These are phyloP conservation scores for Saccharomycopsis babjevae DNA, from an alignment of 805 yeast species.

Conservation along the genomic window DNA sequence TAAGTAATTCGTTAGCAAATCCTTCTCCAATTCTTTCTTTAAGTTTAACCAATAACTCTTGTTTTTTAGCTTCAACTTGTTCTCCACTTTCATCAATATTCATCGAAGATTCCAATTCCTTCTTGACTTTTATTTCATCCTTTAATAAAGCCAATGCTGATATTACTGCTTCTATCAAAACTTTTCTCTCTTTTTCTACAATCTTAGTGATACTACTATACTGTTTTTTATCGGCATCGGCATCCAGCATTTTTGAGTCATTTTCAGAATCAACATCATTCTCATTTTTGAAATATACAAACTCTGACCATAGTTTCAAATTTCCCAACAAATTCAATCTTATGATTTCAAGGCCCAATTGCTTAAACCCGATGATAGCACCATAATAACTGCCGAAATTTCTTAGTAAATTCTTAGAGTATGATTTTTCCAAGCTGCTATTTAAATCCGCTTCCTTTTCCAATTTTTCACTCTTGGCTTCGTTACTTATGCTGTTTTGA, in stretches of 20 bases:
- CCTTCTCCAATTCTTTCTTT: constrained; percentile 50
- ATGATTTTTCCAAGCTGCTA: constrained; percentile 4
- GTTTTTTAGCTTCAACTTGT: not conserved
- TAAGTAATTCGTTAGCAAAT: constrained; percentile 40
- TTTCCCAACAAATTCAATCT: constrained; percentile 79
- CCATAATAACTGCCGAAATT: constrained; percentile 81
- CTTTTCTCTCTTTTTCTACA: constrained; percentile 36
- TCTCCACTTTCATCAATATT: constrained; percentile 25
- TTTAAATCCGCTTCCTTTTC: not conserved
- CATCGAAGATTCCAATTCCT: not conserved
- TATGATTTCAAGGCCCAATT: constrained; percentile 80
- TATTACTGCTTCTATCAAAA: constrained; percentile 41
- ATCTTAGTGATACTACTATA: constrained; percentile 14
- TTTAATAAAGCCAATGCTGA: constrained; percentile 36
- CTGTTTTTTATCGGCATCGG: constrained; percentile 12
- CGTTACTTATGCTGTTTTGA: constrained; percentile 49
- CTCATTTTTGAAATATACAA: constrained; percentile 35
- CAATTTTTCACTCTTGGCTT: not conserved
- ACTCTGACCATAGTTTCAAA: constrained; percentile 65
- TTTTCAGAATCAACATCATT: constrained; percentile 20
- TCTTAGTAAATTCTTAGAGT: constrained; percentile 6
- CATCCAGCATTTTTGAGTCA: constrained; percentile 3
- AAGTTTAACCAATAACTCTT: constrained; percentile 29
- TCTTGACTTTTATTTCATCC: constrained; percentile 18
- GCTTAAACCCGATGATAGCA: constrained; percentile 72